Conservation (phyloP, 2,329 filamentous ascomycete species). For the Talaromyces pinophilus region DNA sequence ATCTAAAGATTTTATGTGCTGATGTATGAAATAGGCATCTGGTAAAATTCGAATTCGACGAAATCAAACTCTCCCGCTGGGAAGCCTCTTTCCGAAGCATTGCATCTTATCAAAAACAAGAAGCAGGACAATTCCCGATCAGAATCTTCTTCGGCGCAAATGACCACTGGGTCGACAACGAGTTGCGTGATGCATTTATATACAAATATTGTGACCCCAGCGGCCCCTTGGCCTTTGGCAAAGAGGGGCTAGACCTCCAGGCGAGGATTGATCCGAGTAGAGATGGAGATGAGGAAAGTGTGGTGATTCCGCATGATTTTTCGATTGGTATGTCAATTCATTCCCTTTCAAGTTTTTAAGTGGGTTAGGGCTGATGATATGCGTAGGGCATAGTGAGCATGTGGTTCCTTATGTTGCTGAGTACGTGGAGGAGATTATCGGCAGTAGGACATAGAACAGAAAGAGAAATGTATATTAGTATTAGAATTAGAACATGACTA, state of each 20-base stretch:
- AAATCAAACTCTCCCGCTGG: conserved; percentile 19
- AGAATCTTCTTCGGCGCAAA: conserved; percentile 22
- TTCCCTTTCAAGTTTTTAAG: not conserved
- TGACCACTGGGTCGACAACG: conserved; percentile 20
- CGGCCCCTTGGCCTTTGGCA: conserved; percentile 11
- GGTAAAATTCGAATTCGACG: conserved; percentile 14
- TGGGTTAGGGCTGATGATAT: not conserved
- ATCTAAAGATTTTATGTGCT: not conserved
- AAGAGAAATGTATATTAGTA: not conserved
- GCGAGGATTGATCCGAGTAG: conserved; percentile 20
- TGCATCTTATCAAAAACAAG: not conserved
- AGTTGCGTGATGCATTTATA: conserved; percentile 20
- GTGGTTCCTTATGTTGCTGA: conserved; percentile 21
- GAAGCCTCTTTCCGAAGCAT: conserved; percentile 16
- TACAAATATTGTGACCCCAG: conserved; percentile 14
- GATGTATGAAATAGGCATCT: conserved; percentile 7
- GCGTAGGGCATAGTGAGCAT: conserved; percentile 23
- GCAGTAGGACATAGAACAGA: not conserved
- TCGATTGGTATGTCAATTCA: conserved; percentile 19
- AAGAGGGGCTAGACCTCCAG: conserved; percentile 11
- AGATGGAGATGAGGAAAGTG: conserved; percentile 23
- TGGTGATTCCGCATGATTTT: conserved; percentile 25
- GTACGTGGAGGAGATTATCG: conserved; percentile 21
- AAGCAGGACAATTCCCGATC: not conserved
- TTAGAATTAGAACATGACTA: not conserved